Percentiles rank a stretch among this genome's conserved stretches.
Conservation (phyloP, 768 basidiomycete genomes). For the Tulasnella sp. region DNA sequence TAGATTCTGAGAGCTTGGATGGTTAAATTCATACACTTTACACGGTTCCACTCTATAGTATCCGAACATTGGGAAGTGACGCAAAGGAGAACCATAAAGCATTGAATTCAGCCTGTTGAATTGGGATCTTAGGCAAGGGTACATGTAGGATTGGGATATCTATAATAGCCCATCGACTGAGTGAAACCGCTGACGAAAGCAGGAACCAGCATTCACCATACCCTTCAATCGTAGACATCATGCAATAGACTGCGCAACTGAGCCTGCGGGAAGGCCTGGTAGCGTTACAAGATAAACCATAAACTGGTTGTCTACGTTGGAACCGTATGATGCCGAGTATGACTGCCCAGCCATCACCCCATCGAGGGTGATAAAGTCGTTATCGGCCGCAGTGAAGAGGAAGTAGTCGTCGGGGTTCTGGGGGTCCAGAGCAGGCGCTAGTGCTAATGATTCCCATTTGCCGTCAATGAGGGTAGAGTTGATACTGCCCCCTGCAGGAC, state of each 20-base stretch:
- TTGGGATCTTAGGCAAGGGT: too few relatives aligned
- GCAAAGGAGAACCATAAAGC: too few relatives aligned
- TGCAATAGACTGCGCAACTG: constrained; percentile 17
- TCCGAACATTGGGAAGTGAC: too few relatives aligned
- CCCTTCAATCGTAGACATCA: too few relatives aligned
- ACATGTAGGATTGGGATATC: too few relatives aligned
- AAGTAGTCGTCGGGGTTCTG: constrained; percentile 53
- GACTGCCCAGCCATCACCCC: constrained; percentile 41
- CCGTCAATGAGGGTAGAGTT: constrained; percentile 46
- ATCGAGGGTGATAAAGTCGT: constrained; percentile 48
- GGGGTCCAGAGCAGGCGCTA: constrained; percentile 43
- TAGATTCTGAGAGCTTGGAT: too few relatives aligned
- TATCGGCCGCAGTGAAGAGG: constrained; percentile 54
- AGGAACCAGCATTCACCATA: too few relatives aligned
- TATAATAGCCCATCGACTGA: too few relatives aligned
- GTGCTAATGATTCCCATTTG: constrained; percentile 58
- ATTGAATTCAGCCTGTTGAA: too few relatives aligned
- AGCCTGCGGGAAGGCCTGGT: constrained; percentile 24
- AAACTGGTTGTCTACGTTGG: constrained; percentile 51
- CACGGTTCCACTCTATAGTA: too few relatives aligned
- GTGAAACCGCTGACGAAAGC: too few relatives aligned
- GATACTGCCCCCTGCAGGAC: constrained; percentile 33
- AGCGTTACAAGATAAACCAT: constrained; percentile 52
- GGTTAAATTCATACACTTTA: too few relatives aligned
- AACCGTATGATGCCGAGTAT: constrained; percentile 36